Percentiles rank a stretch among this genome's conserved stretches.
These are phyloP conservation scores for Talaromyces sp. DNA, from an alignment of 2,329 filamentous ascomycete genomes.

Conservation along the genomic window DNA sequence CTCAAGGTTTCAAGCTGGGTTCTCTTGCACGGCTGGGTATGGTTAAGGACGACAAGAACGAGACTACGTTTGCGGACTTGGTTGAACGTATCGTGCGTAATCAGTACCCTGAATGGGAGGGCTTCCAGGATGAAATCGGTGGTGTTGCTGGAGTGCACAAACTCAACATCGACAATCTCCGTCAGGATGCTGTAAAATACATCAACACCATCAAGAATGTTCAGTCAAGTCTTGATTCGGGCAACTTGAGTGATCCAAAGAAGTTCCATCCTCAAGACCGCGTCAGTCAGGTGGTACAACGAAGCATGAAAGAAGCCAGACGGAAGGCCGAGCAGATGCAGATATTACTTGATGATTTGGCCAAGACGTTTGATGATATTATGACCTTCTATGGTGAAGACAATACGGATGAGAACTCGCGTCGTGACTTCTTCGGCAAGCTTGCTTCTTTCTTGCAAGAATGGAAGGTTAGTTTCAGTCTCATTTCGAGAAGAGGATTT, in stretches of 20 bases:
- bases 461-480: conserved; percentile 67
- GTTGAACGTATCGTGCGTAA: conserved; percentile 95
- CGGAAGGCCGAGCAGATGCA: conserved; percentile 95
- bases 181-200: conserved; percentile 83
- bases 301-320: conserved; percentile 93
- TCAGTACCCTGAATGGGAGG: conserved; percentile 94
- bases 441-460: conserved; percentile 84
- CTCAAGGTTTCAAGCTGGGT: conserved; percentile 94
- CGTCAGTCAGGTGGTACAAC: conserved; percentile 84
- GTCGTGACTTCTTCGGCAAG: conserved; percentile 93
- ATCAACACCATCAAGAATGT: conserved; percentile 94
- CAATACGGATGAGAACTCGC: conserved; percentile 82
- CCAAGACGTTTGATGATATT: conserved; percentile 86
- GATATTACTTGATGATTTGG: conserved; percentile 90
- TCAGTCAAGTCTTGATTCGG: conserved; percentile 85
- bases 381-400: conserved; percentile 97
- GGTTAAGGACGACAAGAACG: conserved; percentile 99
- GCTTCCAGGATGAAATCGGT: conserved; percentile 78
- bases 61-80: conserved; percentile 90
- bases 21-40: conserved; percentile 89
- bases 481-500: not conserved
- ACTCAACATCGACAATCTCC: conserved; percentile 90
- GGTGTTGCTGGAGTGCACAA: conserved; percentile 80
- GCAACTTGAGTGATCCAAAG: conserved; percentile 92
- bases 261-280: conserved; percentile 98